These are phyloP conservation scores for Oropetium thomaeum DNA, from an alignment of 176 grass and related monocot genomes.

Conservation along the genomic window DNA sequence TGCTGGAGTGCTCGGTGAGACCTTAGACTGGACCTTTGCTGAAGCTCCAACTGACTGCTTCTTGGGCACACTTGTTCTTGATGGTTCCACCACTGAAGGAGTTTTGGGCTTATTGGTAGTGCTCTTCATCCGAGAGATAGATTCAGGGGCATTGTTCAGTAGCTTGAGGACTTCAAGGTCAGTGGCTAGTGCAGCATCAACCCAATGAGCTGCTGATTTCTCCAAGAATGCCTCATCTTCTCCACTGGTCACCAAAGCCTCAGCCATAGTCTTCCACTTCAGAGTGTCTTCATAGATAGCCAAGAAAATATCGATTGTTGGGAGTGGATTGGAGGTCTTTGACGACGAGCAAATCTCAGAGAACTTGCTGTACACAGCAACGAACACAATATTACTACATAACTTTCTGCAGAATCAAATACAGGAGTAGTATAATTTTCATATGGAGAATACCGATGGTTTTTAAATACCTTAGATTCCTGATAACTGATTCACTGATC, in stretches of 20 bases:
- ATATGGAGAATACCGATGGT: neutral
- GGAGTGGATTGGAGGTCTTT: constrained; percentile 44
- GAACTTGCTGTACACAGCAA: constrained; percentile 55
- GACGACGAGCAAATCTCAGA: constrained; percentile 62
- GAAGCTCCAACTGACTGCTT: constrained; percentile 39
- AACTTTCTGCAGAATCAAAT: constrained; percentile 4
- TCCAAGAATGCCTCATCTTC: constrained; percentile 31
- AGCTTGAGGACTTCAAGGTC: constrained; percentile 73
- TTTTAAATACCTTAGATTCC: constrained; percentile 52
- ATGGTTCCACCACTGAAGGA: constrained; percentile 20
- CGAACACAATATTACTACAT: neutral
- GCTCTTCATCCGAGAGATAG: constrained; percentile 30
- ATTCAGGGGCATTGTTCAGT: constrained; percentile 35
- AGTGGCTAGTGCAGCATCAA: constrained; percentile 67
- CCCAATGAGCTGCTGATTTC: constrained; percentile 54
- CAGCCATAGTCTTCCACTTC: constrained; percentile 40
- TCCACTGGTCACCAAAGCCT: constrained; percentile 26
- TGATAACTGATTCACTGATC: constrained; percentile 53
- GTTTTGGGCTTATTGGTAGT: constrained; percentile 28
- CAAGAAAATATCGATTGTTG: constrained; percentile 61
- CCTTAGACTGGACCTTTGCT: constrained; percentile 42
- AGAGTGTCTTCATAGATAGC: constrained; percentile 54
- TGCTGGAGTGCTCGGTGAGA: neutral
- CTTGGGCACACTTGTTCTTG: constrained; percentile 48
- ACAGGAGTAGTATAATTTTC: neutral